Conservation (phyloP, 805 yeast species). For the Candida argentea region DNA sequence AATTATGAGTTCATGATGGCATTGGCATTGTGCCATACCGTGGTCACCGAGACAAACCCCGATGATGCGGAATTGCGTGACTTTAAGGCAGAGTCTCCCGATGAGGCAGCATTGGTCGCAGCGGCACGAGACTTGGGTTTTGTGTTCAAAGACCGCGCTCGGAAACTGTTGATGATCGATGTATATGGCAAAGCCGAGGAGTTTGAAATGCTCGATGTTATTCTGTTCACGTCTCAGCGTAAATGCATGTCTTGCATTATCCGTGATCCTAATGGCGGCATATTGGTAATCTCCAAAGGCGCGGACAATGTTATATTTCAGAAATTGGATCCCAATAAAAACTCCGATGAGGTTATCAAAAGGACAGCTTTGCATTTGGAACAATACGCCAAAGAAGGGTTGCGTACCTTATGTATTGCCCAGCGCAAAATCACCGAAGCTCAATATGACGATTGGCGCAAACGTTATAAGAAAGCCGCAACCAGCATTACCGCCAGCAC, state of each 20-base stretch:
- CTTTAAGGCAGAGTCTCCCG: conserved; percentile 76
- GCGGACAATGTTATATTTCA: conserved; percentile 64
- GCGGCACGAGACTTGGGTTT: conserved; percentile 68
- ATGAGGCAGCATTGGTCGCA: conserved; percentile 72
- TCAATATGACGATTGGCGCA: conserved; percentile 45
- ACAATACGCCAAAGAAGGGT: conserved; percentile 66
- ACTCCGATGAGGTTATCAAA: conserved; percentile 35
- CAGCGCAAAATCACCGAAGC: conserved; percentile 36
- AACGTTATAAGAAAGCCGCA: conserved; percentile 46
- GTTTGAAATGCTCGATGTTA: conserved; percentile 42
- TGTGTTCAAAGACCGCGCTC: conserved; percentile 44
- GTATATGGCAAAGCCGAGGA: conserved; percentile 35
- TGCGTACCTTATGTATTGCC: conserved; percentile 68
- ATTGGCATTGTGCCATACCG: conserved; percentile 68
- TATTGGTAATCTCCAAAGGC: conserved; percentile 53
- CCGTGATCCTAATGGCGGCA: conserved; percentile 29
- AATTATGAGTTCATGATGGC: conserved; percentile 54
- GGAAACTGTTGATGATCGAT: conserved; percentile 35
- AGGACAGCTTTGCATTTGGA: conserved; percentile 57
- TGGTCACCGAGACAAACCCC: conserved; percentile 44
- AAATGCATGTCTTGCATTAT: conserved; percentile 72
- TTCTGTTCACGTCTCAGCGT: conserved; percentile 62
- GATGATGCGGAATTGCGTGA: conserved; percentile 32
- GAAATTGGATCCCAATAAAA: conserved; percentile 29
- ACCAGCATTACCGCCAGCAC: conserved; percentile 46